Conservation (phyloP, 352 stramenopile species). For the Blastocystis sp. region DNA sequence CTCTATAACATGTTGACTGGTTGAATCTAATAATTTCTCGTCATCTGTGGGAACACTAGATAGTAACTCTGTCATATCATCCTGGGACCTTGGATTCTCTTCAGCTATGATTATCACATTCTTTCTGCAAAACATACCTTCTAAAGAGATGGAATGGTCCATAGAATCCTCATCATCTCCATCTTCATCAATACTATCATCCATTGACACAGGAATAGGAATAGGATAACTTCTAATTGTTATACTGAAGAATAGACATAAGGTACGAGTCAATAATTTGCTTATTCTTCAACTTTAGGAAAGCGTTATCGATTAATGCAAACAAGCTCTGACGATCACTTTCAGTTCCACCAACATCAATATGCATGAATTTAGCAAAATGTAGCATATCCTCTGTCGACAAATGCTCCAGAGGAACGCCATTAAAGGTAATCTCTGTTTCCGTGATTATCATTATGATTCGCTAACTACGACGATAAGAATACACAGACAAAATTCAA, state of each 20-base stretch:
- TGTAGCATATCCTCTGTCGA: constrained; percentile 45
- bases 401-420: constrained; percentile 39
- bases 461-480: neutral
- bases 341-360: neutral
- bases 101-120: neutral
- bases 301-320: constrained; percentile 45
- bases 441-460: constrained; percentile 1
- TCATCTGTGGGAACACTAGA: neutral
- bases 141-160: neutral
- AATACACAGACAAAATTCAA: neutral
- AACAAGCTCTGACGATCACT: constrained; percentile 37
- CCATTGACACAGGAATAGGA: neutral
- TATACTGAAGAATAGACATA: neutral
- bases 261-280: constrained; percentile 5
- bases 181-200: neutral
- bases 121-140: neutral
- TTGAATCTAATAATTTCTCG: neutral
- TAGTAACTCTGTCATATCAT: neutral
- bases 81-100: neutral
- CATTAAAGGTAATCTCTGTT: constrained; percentile 57
- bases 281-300: constrained; percentile 30
- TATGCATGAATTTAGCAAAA: constrained; percentile 38
- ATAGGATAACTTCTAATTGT: neutral
- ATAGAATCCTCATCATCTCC: neutral
- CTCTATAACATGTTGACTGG: too few relatives aligned